Evolutionary conservation across 495 filamentous ascomycete genomes (phyloP), one percentile per base, ranked within the genome.

Genomic region (Parathielavia appendiculata): DNA sequence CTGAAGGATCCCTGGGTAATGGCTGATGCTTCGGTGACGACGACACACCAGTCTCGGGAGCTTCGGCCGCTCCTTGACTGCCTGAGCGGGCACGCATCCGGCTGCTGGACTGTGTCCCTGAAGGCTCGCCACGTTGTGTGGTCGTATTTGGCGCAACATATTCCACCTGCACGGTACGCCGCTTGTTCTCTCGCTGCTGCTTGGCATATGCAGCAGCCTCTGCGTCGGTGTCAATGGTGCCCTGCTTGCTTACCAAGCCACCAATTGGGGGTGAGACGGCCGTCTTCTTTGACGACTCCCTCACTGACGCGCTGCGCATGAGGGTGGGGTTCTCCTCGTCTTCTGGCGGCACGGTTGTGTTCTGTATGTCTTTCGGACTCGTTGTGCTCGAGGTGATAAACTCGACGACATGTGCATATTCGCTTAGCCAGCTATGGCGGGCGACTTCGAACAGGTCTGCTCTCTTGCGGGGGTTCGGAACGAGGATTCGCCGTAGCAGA

Each of bases 361-460:
- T 88, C 51, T 89, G 83, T 63, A 96, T 93, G 60, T 98, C 93
- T 39, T 81, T 83, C 26, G 87, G 84, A 32, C 88, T 91, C 14
- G 91, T 97, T 10, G 91, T 93, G 69, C 85, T 92, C 72, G 92
- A 97, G 19, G 95, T 97, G 60, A 98, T 95, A 67, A 96, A 90
- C 63, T 89, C 90, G 38, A 98, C 93, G 43, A 97, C 86, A 70
- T 96, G 89, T 16, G 90, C 86, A 69, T 90, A 99, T 67, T 97
- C 95, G 73, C 86, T 96, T 50, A 99, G 79, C 93, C 93, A 99
- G 75, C 93, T 97, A 74, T 99, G 93, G 46, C 93, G 85, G 57
- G 93, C 93, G 49, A 99, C 92, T 69, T 97, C 95, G 63, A 99
- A 99, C 44, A 99, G 75, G 69, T 99, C 93, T 16, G 93, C 93